phyloP scores from a whole-genome alignment of 2,329 filamentous ascomycete species.

The Hypoxylon sp. region DNA sequence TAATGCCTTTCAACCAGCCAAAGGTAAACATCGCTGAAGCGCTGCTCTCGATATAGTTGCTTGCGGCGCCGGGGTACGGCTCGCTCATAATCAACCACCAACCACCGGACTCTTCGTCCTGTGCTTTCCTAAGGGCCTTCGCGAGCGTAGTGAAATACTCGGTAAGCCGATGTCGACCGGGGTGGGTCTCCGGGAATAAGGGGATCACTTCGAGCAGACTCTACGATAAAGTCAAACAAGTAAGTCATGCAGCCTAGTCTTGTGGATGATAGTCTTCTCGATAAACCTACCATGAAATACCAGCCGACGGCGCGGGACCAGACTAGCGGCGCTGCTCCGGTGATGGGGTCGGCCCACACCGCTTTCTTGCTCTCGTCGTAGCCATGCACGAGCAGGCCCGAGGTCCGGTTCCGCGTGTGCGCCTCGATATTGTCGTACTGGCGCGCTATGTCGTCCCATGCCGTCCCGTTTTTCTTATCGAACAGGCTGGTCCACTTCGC shows the following conservation, averaged over 20 bases:
- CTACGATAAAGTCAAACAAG: too few relatives aligned
- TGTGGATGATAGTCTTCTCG: too few relatives aligned
- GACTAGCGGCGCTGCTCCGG: conserved; percentile 65
- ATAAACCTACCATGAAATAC: conserved; percentile 58
- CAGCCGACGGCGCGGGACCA: conserved; percentile 66
- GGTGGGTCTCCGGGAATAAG: conserved; percentile 57
- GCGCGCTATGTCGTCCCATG: conserved; percentile 60
- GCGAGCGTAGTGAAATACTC: conserved; percentile 60
- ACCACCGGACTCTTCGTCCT: conserved; percentile 61
- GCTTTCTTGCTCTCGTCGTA: conserved; percentile 64
- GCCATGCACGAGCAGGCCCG: conserved; percentile 64
- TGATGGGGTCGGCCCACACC: conserved; percentile 63
- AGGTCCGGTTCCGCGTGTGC: conserved; percentile 57
- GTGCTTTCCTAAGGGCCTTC: conserved; percentile 58
- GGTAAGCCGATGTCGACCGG: conserved; percentile 57
- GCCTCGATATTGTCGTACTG: conserved; percentile 62
- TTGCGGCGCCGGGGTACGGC: conserved; percentile 61
- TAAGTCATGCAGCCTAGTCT: too few relatives aligned
- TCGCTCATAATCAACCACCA: conserved; percentile 73
- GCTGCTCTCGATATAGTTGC: conserved; percentile 74
- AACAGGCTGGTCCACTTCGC: conserved; percentile 59
- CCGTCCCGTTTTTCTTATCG: conserved; percentile 57
- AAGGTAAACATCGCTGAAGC: conserved; percentile 72
- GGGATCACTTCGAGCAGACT: conserved; percentile 64
- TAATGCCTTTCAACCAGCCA: conserved; percentile 63